Base-by-base conservation (phyloP, 345 rosid species). In the Salix caprea region DNA sequence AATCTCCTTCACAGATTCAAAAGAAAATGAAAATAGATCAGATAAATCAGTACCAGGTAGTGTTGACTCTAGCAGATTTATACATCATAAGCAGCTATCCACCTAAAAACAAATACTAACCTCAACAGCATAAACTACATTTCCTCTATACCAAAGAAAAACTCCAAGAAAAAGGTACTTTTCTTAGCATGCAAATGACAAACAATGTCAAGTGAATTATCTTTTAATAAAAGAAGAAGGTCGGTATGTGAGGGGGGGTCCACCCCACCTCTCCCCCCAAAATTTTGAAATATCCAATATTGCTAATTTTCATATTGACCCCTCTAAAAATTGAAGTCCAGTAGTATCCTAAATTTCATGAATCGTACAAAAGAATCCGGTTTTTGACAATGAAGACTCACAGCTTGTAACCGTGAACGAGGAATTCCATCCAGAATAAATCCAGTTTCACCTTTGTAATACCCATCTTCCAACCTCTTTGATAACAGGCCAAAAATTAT, bases 351-450 rank as follows among this genome's bases (percentile, higher is more conserved):
- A 48, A 48, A 13, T 48, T 48, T 48, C 54, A 48, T 14, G 54
- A 48, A 48, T 48, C 54, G 15, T 13, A 4, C 7, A 62, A 36
- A 34, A 36, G 61, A 18, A 76, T 76, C 48, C 60, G 52, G 2
- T 37, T 16, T 11, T 46, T 54, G 9, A 19, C 18, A 40, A 60
- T 4, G 66, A 32, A 52, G n/a, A 75, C 82, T 78, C 67, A 74
- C 84, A 4, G 97, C 98, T 80, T 96, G 99, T 46, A 79, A n/a
- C 77, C 83, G 84, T 10, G 93, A 86, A 28, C 94, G 91, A 70
- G 97, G 99, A 82, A 96, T 85, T 14, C 99, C 98, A 75, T 96
- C 97, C 9, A 96, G 92, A 83, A 96, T 91, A 85, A 96, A 96
- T 39, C 99, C 98, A 19, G 85, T 88, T 86, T 96, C 98, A 19